A percentile compares a stretch with the other conserved stretches of the same genome.
Conservation (phyloP, 2,329 filamentous ascomycete genomes). For the Aspergillus sp. region DNA sequence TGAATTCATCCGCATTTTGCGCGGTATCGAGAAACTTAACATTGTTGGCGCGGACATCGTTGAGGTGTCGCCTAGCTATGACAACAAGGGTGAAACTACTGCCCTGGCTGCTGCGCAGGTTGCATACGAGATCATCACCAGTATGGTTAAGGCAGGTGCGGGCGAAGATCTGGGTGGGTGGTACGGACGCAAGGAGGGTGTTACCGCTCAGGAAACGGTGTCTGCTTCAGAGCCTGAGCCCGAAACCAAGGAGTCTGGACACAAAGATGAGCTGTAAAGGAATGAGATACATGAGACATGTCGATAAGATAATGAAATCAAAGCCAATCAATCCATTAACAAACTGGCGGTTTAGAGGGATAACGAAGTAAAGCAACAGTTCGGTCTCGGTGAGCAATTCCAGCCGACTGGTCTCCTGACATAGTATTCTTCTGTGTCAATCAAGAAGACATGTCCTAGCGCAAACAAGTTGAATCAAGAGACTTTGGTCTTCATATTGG, state of each 20-base stretch:
- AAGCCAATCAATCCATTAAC: neutral
- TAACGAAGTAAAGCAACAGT: neutral
- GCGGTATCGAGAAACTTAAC: conserved; percentile 79
- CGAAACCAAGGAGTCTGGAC: conserved; percentile 9
- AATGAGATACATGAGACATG: conserved; percentile 14
- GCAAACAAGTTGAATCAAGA: conserved; percentile 2
- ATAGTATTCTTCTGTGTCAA: neutral
- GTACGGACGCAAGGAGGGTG: conserved; percentile 36
- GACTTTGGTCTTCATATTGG: conserved; percentile 20
- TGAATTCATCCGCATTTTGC: conserved; percentile 79
- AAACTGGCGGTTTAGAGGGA: neutral
- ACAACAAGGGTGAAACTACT: conserved; percentile 76
- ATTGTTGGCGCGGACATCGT: conserved; percentile 88
- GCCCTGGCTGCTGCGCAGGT: conserved; percentile 81
- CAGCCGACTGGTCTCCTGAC: neutral
- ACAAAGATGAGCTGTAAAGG: conserved; percentile 32
- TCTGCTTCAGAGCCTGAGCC: neutral
- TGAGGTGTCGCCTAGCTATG: conserved; percentile 83
- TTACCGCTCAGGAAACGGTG: neutral
- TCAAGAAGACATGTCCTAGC: neutral
- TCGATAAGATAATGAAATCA: conserved; percentile 16
- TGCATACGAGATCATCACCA: conserved; percentile 79
- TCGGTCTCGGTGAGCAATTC: neutral
- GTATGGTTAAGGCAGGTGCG: conserved; percentile 47
- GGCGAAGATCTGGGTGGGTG: conserved; percentile 40